Conservation (phyloP, 768 basidiomycete genomes). For the Fistulinella prunicolor region DNA sequence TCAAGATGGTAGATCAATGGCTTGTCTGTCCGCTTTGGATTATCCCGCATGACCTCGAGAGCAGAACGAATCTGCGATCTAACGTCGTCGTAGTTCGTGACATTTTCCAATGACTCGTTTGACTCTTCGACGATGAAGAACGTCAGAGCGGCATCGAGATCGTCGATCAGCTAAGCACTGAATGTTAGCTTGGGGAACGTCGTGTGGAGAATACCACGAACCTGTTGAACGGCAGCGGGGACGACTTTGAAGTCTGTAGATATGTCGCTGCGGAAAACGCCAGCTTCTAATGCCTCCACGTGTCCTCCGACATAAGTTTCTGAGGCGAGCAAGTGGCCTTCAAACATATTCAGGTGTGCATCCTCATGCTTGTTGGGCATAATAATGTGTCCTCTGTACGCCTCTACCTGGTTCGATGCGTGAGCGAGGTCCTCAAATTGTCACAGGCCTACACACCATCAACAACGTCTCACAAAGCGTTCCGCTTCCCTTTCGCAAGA, state of each 20-base stretch:
- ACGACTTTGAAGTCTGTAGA: slow-evolving; percentile 92
- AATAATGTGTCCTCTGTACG: slow-evolving; percentile 85
- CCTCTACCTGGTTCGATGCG: slow-evolving; percentile 75
- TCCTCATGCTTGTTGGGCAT: slow-evolving; percentile 99
- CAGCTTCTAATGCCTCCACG: slow-evolving; percentile 97
- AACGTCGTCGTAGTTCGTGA: slow-evolving; percentile 95
- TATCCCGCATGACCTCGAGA: slow-evolving; percentile 88
- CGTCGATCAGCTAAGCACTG: slow-evolving; percentile 75
- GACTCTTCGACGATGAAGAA: slow-evolving; percentile 90
- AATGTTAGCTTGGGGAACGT: background rate
- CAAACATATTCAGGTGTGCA: slow-evolving; percentile 84
- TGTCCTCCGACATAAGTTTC: slow-evolving; percentile 99
- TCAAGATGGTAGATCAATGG: slow-evolving; percentile 98
- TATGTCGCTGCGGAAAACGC: slow-evolving; percentile 97
- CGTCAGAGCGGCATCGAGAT: slow-evolving; percentile 86
- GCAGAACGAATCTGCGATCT: slow-evolving; percentile 72
- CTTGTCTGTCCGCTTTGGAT: slow-evolving; percentile 82
- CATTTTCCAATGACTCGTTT: slow-evolving; percentile 69
- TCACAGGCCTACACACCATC: slow-evolving; percentile 64
- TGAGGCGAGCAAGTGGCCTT: slow-evolving; percentile 94
- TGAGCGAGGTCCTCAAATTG: slow-evolving; percentile 3
- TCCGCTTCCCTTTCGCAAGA: slow-evolving; percentile 91
- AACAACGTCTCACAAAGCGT: slow-evolving; percentile 96
- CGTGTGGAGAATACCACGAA: slow-evolving; percentile 27
- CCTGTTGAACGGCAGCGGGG: slow-evolving; percentile 82